Base-by-base conservation (phyloP, 345 rosid species). In the Arabidopsis suecica region DNA sequence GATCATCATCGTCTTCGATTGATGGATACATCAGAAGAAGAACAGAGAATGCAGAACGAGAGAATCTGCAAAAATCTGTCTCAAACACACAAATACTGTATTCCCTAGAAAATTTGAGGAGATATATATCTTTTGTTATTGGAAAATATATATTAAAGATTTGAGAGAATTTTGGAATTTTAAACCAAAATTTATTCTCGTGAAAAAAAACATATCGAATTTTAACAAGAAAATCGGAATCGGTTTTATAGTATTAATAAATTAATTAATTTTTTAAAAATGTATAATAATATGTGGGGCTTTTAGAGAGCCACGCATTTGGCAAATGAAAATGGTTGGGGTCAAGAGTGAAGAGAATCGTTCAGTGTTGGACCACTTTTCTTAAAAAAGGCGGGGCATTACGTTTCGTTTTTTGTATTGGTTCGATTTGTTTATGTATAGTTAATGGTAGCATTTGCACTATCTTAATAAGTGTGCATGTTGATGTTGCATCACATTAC, bases 131-230 rank as follows among this genome's bases (percentile, higher is more conserved):
- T 55, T 30, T 40, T 48, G 25, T 38, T 56, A 7, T 65, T 22
- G 18, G 13, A 23, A 6, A 25, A 13, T 28, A 28, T 28, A 22
- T 38, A 5, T 65, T 61, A 10, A 42, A 16, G 7, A 58, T 40
- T 71, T 13, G 9, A 33, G 30, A 4, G 72, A 57, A 74, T 55
- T 55, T 65, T 20, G 67, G 67, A 58, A 48, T 48, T 47, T 73
- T 14, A 23, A 16, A 12, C 54, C 40, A 25, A 71, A 74, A 66
- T 22, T 7, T 47, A 59, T 75, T 36, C 67, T 66, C 16, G 4
- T 2, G 1, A 5, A 11, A 60, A 60, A 68, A 76, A 76, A 69
- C 71, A 76, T 76, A 76, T 76, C 71, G 75, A 69, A 62, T 74
- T 69, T 67, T 45, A 8, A 25, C 69, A 76, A 54, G 41, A 54